Evolutionary conservation across 2,329 filamentous ascomycete species (phyloP).

Genomic region (Trichoderma harzianum): DNA sequence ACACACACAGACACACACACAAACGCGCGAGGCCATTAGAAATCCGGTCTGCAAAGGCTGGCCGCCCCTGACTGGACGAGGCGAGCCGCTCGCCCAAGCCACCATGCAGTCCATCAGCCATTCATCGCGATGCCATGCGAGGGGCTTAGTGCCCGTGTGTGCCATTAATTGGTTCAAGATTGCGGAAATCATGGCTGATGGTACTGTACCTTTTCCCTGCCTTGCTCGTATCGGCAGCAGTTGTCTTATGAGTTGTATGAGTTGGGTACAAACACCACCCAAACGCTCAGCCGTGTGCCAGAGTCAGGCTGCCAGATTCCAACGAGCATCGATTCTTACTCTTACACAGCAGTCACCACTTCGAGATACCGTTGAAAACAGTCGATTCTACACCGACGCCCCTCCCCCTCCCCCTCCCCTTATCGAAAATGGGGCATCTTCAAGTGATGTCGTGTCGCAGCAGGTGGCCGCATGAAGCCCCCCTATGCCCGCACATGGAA

Average conservation of each 20-base stretch:
- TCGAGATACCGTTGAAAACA: not conserved
- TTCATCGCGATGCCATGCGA: not conserved
- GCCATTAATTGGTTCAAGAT: not conserved
- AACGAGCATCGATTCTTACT: not conserved
- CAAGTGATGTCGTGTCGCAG: not conserved
- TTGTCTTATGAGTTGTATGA: not conserved
- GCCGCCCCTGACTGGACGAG: not conserved
- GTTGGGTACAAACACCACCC: not conserved
- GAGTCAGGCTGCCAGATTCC: not conserved
- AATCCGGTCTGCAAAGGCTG: not conserved
- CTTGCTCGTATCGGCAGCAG: not conserved
- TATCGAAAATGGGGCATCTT: not conserved
- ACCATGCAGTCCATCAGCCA: conserved; percentile 6
- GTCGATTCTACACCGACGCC: not conserved
- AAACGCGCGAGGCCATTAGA: not conserved
- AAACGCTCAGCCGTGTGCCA: not conserved
- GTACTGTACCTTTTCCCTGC: not conserved
- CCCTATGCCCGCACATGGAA: not conserved
- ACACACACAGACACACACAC: not conserved
- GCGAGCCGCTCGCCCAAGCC: conserved; percentile 5
- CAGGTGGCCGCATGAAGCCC: conserved; percentile 9
- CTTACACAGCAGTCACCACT: not conserved
- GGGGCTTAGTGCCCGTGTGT: not conserved
- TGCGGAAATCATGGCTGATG: not conserved
- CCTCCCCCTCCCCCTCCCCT: not conserved